Evolutionary conservation across 1,139 yeast genomes (phyloP), one percentile per base, ranked within the genome.

Genomic region (Yamadazyma conglobata): DNA sequence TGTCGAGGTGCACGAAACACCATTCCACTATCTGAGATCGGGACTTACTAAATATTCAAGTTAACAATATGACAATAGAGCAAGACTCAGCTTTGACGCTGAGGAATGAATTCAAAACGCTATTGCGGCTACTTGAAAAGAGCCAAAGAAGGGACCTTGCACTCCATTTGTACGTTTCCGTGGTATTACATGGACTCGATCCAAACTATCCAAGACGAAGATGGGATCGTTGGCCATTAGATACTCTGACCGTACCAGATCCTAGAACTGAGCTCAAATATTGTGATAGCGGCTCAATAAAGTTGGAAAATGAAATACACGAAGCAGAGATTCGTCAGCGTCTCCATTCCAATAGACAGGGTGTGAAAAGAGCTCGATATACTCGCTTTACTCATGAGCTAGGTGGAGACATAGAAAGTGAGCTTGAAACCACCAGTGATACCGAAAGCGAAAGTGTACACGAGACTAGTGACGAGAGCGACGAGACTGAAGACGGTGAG

Each of bases 151-250:
- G 48, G 10, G 82, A 78, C 47, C 51, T 77, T 19, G 70, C 73
- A 0, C 37, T 72, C 1, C 85, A 78, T 50, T 50, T 78, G 5
- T 77, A 75, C 45, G 62, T 75, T 9, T 38, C 71, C 0, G 54
- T 60, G 28, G 51, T 77, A 16, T 45, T 71, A 3, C 70, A 61
- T 27, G 47, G 56, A 13, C 42, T 60, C n/a, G 57, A 67, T 32
- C 66, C 67, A 0, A 17, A 27, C 8, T 58, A 60, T 33, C 79
- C 80, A 2, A 27, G 36, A 2, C 31, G 39, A 4, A 31, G 35
- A 3, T 75, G 79, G 71, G 33, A 67, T 2, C 39, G 54, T 1
- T 77, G 80, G 81, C 81, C 80, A 0, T 38, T 62, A 12, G 48
- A 53, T 0, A 24, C 41, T 2, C 40, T 50, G 2, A 39, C 42